phyloP scores from a whole-genome alignment of 805 yeast genomes.

The Vanderwaltozyma verrucispora region DNA sequence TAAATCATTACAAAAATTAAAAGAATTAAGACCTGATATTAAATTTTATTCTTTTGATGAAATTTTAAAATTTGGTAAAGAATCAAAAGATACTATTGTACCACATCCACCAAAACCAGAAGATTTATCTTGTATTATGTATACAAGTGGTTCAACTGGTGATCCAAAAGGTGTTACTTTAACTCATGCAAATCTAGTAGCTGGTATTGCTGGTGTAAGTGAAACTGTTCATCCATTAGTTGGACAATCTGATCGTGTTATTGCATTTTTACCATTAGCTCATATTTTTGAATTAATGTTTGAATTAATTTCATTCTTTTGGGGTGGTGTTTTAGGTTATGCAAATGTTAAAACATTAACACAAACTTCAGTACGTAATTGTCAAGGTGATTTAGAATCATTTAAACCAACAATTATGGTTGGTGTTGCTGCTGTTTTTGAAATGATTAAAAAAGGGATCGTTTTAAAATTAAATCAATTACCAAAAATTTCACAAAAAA shows the following conservation, averaged over 20 bases:
- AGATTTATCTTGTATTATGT: conserved; percentile 53
- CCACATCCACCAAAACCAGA: conserved; percentile 36
- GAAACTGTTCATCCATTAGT: conserved; percentile 49
- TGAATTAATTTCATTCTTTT: conserved; percentile 66
- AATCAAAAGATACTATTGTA: conserved; percentile 34
- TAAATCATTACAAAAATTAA: conserved; percentile 48
- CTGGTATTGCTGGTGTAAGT: conserved; percentile 80
- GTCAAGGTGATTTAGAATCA: conserved; percentile 78
- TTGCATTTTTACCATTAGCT: conserved; percentile 89
- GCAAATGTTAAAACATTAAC: conserved; percentile 88
- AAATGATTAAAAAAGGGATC: conserved; percentile 87
- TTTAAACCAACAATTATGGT: conserved; percentile 92
- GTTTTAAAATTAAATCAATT: conserved; percentile 57
- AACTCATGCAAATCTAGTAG: conserved; percentile 55
- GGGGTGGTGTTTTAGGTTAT: conserved; percentile 89
- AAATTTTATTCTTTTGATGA: conserved; percentile 57
- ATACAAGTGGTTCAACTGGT: conserved; percentile 72
- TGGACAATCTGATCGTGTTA: conserved; percentile 52
- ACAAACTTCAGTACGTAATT: conserved; percentile 70
- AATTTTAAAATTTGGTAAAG: conserved; percentile 50
- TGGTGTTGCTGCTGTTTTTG: conserved; percentile 99
- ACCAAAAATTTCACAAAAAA: conserved; percentile 57
- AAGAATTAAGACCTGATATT: conserved; percentile 66
- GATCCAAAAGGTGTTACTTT: conserved; percentile 70
- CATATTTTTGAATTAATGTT: conserved; percentile 91